phyloP scores from a whole-genome alignment of 192 early-diverging fungal species.

The Chytriomyces sp. region DNA sequence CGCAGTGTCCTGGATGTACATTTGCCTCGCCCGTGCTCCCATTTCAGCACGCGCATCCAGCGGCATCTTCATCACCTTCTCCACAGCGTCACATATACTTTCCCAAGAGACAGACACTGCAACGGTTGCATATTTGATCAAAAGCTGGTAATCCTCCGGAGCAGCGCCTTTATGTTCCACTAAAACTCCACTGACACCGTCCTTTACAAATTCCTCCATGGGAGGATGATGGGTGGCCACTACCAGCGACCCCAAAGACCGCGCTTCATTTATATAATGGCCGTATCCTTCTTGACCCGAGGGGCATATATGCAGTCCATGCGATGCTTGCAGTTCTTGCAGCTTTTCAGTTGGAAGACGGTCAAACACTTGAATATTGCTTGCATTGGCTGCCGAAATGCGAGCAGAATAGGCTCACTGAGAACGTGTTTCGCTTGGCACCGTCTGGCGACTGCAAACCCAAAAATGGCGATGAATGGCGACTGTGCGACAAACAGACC shows the following conservation, averaged over 20 bases:
- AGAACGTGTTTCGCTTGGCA: too few relatives aligned
- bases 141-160: slow-evolving; percentile 13
- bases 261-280: slow-evolving; percentile 29
- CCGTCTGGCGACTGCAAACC: too few relatives aligned
- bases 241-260: slow-evolving; percentile 6
- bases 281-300: slow-evolving; percentile 19
- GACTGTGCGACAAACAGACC: too few relatives aligned
- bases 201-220: slow-evolving; percentile 34
- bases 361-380: background rate
- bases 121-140: background rate
- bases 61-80: slow-evolving; percentile 18
- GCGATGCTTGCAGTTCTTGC: background rate
- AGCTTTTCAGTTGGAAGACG: background rate
- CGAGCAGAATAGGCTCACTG: background rate
- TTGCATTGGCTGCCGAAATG: background rate
- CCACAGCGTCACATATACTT: slow-evolving; percentile 19
- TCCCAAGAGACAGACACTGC: background rate
- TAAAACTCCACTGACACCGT: slow-evolving; percentile 6
- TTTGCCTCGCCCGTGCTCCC: background rate
- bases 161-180: background rate
- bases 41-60: slow-evolving; percentile 5
- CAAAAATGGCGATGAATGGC: too few relatives aligned
- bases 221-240: slow-evolving; percentile 18
- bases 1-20: slow-evolving; percentile 11
- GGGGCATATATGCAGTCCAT: background rate